These are phyloP conservation scores for Crepidotus variabilis DNA, from an alignment of 768 basidiomycete genomes.

Conservation along the genomic window DNA sequence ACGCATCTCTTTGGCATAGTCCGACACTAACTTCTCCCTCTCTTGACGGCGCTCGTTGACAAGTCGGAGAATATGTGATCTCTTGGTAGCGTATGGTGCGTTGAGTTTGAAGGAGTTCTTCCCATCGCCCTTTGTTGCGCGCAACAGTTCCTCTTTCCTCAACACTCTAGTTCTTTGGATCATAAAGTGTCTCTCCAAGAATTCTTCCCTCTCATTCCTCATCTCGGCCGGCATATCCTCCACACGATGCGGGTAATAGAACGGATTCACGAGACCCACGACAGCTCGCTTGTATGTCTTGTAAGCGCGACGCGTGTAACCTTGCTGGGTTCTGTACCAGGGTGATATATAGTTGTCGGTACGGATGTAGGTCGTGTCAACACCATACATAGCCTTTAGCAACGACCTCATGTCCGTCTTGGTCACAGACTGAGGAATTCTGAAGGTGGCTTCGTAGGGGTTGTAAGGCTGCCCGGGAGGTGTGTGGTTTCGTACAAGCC, in stretches of 20 bases:
- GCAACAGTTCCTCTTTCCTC: conserved; percentile 35
- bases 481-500: conserved; percentile 81
- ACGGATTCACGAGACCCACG: conserved; percentile 88
- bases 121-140: conserved; percentile 33
- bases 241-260: conserved; percentile 83
- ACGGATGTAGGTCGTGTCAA: conserved; percentile 89
- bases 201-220: conserved; percentile 50
- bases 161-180: conserved; percentile 33
- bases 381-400: conserved; percentile 79
- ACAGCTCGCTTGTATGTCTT: conserved; percentile 88
- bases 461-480: conserved; percentile 79
- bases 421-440: conserved; percentile 82
- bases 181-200: conserved; percentile 61
- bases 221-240: conserved; percentile 72
- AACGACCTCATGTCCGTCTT: conserved; percentile 92
- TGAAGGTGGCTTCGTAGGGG: conserved; percentile 93
- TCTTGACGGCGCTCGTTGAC: conserved; percentile 38
- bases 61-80: conserved; percentile 40
- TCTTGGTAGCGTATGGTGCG: conserved; percentile 37
- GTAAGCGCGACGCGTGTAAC: conserved; percentile 30
- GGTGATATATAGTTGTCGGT: conserved; percentile 87
- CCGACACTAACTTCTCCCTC: conserved; percentile 35
- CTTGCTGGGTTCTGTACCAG: conserved; percentile 25
- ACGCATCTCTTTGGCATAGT: conserved; percentile 31
- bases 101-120: conserved; percentile 40